phyloP scores from a whole-genome alignment of 352 stramenopile genomes.

The Phytophthora syringae region DNA sequence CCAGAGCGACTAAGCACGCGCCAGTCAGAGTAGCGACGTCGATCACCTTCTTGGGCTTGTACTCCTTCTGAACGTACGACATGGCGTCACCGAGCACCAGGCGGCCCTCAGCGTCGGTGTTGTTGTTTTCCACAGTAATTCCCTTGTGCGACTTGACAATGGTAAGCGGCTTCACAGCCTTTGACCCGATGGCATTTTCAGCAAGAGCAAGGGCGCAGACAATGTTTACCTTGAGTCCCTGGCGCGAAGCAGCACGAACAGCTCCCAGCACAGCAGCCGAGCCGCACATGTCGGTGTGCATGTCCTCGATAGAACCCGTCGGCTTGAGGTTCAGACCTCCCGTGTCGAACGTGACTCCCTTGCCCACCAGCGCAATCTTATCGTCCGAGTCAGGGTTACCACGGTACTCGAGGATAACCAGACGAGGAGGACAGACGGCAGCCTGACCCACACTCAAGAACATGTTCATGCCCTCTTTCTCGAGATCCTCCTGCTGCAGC shows the following conservation, averaged over 20 bases:
- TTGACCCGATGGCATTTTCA: slow-evolving; percentile 88
- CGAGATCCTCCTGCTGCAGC: slow-evolving; percentile 79
- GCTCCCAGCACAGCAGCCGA: slow-evolving; percentile 87
- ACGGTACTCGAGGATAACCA: slow-evolving; percentile 86
- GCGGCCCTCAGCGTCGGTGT: slow-evolving; percentile 93
- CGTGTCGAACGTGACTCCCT: slow-evolving; percentile 95
- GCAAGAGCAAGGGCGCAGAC: slow-evolving; percentile 78
- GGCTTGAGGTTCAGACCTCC: slow-evolving; percentile 96
- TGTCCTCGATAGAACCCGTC: slow-evolving; percentile 90
- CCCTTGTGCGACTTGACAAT: slow-evolving; percentile 92
- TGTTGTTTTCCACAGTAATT: slow-evolving; percentile 93
- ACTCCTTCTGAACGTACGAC: slow-evolving; percentile 89
- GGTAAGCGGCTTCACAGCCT: slow-evolving; percentile 86
- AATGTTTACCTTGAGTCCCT: slow-evolving; percentile 82
- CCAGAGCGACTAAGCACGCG: slow-evolving; percentile 90
- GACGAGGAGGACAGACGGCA: slow-evolving; percentile 69
- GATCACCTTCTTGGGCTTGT: slow-evolving; percentile 92
- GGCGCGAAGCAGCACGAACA: slow-evolving; percentile 72
- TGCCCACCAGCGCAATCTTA: slow-evolving; percentile 90
- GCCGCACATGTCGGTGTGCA: slow-evolving; percentile 94
- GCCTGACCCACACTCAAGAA: slow-evolving; percentile 85
- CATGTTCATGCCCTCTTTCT: slow-evolving; percentile 86
- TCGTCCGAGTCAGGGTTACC: slow-evolving; percentile 70
- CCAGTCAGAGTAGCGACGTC: slow-evolving; percentile 95
- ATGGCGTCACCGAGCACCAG: slow-evolving; percentile 92